Conservation (phyloP, 2,329 filamentous ascomycete genomes). For the Epichloe elymi region DNA sequence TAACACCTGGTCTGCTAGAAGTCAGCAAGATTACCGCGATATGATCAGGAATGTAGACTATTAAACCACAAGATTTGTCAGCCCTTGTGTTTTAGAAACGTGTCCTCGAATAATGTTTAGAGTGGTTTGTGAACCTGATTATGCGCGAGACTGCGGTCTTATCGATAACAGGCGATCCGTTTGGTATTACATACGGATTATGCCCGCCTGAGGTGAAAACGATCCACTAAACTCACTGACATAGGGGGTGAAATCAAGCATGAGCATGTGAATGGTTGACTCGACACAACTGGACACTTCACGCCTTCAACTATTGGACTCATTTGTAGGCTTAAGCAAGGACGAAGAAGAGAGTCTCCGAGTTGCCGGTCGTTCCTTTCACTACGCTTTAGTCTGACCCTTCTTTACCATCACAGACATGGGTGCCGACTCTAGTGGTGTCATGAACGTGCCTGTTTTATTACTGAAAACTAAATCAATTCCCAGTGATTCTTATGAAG, state of each 20-base stretch:
- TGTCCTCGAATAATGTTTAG: no score
- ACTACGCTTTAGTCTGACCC: neutral
- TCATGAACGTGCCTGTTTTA: slow-evolving; percentile 36
- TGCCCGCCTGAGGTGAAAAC: neutral
- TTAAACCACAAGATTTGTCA: neutral
- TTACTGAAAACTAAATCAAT: slow-evolving; percentile 67
- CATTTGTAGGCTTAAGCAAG: neutral
- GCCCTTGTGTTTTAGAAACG: neutral
- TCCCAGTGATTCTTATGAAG: slow-evolving; percentile 59
- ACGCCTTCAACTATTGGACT: neutral
- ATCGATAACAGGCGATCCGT: no score
- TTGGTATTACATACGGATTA: no score
- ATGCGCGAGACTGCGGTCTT: no score
- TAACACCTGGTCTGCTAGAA: neutral
- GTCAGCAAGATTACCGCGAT: neutral
- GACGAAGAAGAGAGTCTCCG: neutral
- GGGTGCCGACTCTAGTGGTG: neutral
- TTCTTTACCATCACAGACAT: neutral
- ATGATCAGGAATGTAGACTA: neutral
- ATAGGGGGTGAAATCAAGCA: no score
- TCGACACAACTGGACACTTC: neutral
- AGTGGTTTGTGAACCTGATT: no score
- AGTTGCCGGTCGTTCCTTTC: neutral
- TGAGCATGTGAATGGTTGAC: neutral
- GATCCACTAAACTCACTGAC: neutral